Percentiles rank a stretch among this genome's conserved stretches.
These are phyloP conservation scores for Ceratocystis cubensis DNA, from an alignment of 2,329 filamentous ascomycete species.

Conservation along the genomic window DNA sequence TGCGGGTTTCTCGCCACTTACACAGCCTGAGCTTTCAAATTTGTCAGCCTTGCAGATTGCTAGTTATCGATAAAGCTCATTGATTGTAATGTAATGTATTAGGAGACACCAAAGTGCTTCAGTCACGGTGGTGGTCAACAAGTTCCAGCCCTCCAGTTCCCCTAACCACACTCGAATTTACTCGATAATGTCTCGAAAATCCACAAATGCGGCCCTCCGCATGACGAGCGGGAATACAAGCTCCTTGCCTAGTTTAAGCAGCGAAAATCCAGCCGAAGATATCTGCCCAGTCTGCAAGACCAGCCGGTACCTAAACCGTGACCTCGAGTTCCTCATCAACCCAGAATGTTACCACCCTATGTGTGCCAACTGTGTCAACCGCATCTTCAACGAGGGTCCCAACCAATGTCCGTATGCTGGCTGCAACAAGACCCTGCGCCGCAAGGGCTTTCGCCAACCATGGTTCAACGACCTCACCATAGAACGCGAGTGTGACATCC, in stretches of 20 bases:
- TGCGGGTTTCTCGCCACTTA: background rate
- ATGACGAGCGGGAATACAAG: constrained; percentile 5
- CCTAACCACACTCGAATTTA: background rate
- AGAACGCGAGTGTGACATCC: constrained; percentile 87
- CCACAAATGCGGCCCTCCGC: constrained; percentile 22
- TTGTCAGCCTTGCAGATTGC: constrained; percentile 11
- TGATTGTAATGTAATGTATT: too few relatives aligned
- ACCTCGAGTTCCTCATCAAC: constrained; percentile 92
- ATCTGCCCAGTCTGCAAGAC: constrained; percentile 97
- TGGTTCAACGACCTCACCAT: constrained; percentile 82
- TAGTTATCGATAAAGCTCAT: background rate
- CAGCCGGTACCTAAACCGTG: constrained; percentile 83
- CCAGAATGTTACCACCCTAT: constrained; percentile 98
- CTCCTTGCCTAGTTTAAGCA: constrained; percentile 24
- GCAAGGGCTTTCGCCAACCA: constrained; percentile 70
- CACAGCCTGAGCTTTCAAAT: background rate
- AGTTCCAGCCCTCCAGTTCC: background rate
- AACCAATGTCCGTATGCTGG: constrained; percentile 84
- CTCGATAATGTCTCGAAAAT: constrained; percentile 30
- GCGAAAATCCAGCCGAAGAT: constrained; percentile 38
- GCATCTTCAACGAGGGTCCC: constrained; percentile 84
- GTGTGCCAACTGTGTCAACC: constrained; percentile 91
- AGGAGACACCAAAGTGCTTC: background rate
- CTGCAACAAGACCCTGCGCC: constrained; percentile 75
- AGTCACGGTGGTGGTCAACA: background rate